phyloP scores from a whole-genome alignment of 2,329 filamentous ascomycete species.

The Aspergillus felis region DNA sequence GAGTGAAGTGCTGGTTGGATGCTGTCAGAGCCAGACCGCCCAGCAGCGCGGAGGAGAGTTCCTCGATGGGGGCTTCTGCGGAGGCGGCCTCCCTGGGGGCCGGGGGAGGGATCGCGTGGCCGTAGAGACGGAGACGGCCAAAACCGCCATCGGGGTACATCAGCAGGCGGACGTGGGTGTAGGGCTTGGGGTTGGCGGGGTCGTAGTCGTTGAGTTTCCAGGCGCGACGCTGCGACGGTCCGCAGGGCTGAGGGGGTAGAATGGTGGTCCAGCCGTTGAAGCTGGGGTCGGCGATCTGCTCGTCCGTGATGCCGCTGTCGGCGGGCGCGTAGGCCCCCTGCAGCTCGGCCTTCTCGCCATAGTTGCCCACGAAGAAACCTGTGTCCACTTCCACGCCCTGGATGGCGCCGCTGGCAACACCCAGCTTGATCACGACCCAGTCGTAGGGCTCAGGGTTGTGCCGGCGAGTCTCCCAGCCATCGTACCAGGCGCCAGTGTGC shows the following conservation, averaged over 20 bases:
- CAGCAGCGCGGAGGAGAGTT: slow-evolving; percentile 39
- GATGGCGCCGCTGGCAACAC: slow-evolving; percentile 43
- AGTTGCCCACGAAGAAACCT: slow-evolving; percentile 44
- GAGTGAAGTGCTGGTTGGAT: slow-evolving; percentile 42
- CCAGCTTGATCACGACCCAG: slow-evolving; percentile 57
- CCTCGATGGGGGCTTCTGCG: slow-evolving; percentile 24
- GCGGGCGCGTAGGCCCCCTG: slow-evolving; percentile 31
- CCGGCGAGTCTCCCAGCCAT: slow-evolving; percentile 61
- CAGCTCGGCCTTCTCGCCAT: slow-evolving; percentile 40
- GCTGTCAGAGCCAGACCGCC: slow-evolving; percentile 39
- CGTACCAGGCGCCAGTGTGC: slow-evolving; percentile 60
- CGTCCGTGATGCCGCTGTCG: slow-evolving; percentile 19
- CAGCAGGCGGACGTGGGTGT: slow-evolving; percentile 42
- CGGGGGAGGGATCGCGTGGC: slow-evolving; percentile 37
- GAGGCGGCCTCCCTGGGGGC: slow-evolving; percentile 3
- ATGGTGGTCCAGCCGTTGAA: slow-evolving; percentile 39
- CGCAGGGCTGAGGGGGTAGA: slow-evolving; percentile 36
- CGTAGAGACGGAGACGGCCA: slow-evolving; percentile 41
- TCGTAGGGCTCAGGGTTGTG: slow-evolving; percentile 57
- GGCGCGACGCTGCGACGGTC: slow-evolving; percentile 40
- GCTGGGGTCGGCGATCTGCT: slow-evolving; percentile 28
- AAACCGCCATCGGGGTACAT: slow-evolving; percentile 48
- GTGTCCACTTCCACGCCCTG: slow-evolving; percentile 45
- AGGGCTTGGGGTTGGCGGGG: slow-evolving; percentile 26
- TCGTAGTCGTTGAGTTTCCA: slow-evolving; percentile 33